Percentiles rank a stretch among this genome's conserved stretches.
Conservation (phyloP, 2,329 filamentous ascomycete species). For the Calonectria pauciramosa region DNA sequence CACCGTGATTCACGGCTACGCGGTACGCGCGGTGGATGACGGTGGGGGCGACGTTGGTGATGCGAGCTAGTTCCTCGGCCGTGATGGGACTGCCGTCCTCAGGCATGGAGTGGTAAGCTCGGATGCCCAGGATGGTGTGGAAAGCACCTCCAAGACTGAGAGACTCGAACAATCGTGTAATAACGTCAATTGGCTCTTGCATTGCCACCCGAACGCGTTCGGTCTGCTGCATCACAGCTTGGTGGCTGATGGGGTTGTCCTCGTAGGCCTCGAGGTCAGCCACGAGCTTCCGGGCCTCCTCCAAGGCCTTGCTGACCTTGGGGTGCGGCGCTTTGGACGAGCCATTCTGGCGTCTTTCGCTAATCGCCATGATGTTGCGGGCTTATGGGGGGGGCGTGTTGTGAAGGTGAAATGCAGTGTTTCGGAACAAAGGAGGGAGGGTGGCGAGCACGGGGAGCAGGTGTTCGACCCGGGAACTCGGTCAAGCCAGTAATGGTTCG, state of each 20-base stretch:
- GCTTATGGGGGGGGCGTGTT: neutral
- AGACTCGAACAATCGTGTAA: slow-evolving; percentile 42
- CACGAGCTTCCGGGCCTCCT: slow-evolving; percentile 44
- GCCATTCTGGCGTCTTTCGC: neutral
- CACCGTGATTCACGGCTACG: slow-evolving; percentile 46
- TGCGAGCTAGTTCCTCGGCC: slow-evolving; percentile 37
- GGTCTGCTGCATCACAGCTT: slow-evolving; percentile 40
- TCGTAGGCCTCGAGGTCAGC: slow-evolving; percentile 45
- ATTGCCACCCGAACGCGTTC: slow-evolving; percentile 42
- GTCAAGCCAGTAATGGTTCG: neutral
- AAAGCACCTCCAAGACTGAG: slow-evolving; percentile 42
- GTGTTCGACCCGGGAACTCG: slow-evolving; percentile 7
- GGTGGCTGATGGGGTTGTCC: slow-evolving; percentile 39
- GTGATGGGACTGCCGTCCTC: slow-evolving; percentile 40
- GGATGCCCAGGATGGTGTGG: slow-evolving; percentile 44
- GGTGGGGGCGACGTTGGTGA: slow-evolving; percentile 47
- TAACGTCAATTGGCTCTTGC: slow-evolving; percentile 45
- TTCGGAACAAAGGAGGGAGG: neutral
- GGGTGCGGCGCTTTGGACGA: slow-evolving; percentile 34
- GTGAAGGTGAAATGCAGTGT: neutral
- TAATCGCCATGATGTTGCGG: neutral
- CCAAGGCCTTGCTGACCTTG: slow-evolving; percentile 43
- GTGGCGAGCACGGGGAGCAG: neutral
- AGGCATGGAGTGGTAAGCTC: slow-evolving; percentile 46
- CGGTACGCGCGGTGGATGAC: slow-evolving; percentile 50